A percentile compares a stretch with the other conserved stretches of the same genome.
These are phyloP conservation scores for Plasmopara muralis DNA, from an alignment of 352 stramenopile species.

Conservation along the genomic window DNA sequence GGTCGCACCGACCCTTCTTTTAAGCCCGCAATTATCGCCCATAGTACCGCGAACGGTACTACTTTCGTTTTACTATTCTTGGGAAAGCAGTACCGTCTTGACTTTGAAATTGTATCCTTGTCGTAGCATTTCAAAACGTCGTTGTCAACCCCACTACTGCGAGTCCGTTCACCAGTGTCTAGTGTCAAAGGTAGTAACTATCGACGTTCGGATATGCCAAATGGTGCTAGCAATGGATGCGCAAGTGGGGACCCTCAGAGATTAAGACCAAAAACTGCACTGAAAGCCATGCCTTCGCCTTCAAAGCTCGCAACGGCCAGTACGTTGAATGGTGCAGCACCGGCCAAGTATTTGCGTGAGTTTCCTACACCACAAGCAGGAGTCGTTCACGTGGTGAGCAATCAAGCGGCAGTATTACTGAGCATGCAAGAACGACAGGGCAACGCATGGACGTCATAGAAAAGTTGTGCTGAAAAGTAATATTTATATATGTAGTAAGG, in stretches of 20 bases:
- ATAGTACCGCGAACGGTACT: slow-evolving; percentile 41
- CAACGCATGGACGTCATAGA: slow-evolving; percentile 38
- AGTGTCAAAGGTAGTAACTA: slow-evolving; percentile 8
- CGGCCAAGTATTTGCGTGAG: slow-evolving; percentile 45
- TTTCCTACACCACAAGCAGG: slow-evolving; percentile 49
- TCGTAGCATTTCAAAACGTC: slow-evolving; percentile 32
- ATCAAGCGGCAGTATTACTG: slow-evolving; percentile 14
- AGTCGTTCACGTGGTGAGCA: slow-evolving; percentile 29
- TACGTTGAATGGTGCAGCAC: slow-evolving; percentile 7
- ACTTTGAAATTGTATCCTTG: background rate
- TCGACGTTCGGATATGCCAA: slow-evolving; percentile 3
- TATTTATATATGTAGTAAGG: background rate
- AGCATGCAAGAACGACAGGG: slow-evolving; percentile 28
- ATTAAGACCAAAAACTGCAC: slow-evolving; percentile 13
- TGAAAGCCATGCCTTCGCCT: slow-evolving; percentile 7
- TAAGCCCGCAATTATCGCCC: slow-evolving; percentile 28
- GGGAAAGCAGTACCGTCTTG: background rate
- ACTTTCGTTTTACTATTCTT: background rate
- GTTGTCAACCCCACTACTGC: slow-evolving; percentile 34
- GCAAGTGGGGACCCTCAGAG: slow-evolving; percentile 4
- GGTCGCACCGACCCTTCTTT: slow-evolving; percentile 33
- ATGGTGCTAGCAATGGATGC: slow-evolving; percentile 2
- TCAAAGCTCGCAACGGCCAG: slow-evolving; percentile 7
- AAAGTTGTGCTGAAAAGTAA: background rate
- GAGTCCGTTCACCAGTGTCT: slow-evolving; percentile 23